Evolutionary conservation across 2,329 filamentous ascomycete species (phyloP).

Genomic region (Cryphonectria nitschkei): DNA sequence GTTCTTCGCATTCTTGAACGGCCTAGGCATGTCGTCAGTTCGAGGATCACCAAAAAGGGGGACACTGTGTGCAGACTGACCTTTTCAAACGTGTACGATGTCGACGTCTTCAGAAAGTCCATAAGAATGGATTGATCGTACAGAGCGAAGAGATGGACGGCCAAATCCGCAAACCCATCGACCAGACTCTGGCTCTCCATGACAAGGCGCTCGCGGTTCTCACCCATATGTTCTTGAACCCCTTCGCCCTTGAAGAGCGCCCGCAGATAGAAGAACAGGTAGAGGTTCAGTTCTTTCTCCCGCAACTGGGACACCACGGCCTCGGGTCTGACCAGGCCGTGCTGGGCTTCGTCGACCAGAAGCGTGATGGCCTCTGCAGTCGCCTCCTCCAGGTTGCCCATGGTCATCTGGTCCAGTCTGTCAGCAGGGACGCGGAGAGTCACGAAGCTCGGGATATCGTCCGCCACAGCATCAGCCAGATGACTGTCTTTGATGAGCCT

Average conservation of each 20-base stretch:
- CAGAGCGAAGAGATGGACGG: constrained; percentile 81
- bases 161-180: constrained; percentile 84
- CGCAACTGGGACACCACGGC: constrained; percentile 80
- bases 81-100: constrained; percentile 85
- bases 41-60: neutral
- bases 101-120: constrained; percentile 83
- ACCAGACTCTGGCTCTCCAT: constrained; percentile 70
- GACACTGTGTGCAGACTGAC: constrained; percentile 37
- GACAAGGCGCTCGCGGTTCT: constrained; percentile 59
- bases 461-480: constrained; percentile 83
- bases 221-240: constrained; percentile 56
- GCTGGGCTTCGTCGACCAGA: constrained; percentile 87
- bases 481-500: constrained; percentile 83
- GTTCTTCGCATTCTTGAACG: constrained; percentile 76
- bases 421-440: constrained; percentile 79
- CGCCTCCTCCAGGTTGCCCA: constrained; percentile 74
- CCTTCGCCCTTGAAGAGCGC: constrained; percentile 81
- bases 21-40: constrained; percentile 48
- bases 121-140: constrained; percentile 82
- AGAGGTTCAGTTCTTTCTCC: constrained; percentile 67
- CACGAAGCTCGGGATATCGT: constrained; percentile 89
- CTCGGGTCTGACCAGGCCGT: constrained; percentile 79
- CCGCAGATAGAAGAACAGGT: constrained; percentile 90
- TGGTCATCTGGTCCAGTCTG: constrained; percentile 66
- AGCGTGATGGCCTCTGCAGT: constrained; percentile 84